Percentiles rank a stretch among this genome's conserved stretches.
These are phyloP conservation scores for Insectozyma bohioensis DNA, from an alignment of 1,139 yeast species.

Conservation along the genomic window DNA sequence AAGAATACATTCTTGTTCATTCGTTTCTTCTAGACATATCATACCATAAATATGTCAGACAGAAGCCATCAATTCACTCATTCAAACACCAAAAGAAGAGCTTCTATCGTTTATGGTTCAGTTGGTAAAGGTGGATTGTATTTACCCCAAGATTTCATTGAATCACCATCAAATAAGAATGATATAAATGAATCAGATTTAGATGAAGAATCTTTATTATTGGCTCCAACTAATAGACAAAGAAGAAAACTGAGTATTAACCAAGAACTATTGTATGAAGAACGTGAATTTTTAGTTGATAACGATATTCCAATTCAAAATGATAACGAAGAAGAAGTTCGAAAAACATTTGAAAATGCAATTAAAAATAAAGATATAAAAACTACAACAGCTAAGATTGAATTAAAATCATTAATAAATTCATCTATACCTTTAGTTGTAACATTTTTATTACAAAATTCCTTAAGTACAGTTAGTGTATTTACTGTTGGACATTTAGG, in stretches of 20 bases:
- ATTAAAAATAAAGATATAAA: slow-evolving; percentile 26
- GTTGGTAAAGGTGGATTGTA: slow-evolving; percentile 54
- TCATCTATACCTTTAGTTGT: slow-evolving; percentile 53
- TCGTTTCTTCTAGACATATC: too few relatives aligned
- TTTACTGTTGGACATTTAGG: slow-evolving; percentile 61
- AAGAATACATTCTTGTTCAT: too few relatives aligned
- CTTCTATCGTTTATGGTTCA: slow-evolving; percentile 54
- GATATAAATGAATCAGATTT: slow-evolving; percentile 11
- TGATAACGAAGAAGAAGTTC: slow-evolving; percentile 29
- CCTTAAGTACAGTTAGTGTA: slow-evolving; percentile 57
- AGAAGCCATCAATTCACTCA: slow-evolving; percentile 45
- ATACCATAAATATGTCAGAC: too few relatives aligned
- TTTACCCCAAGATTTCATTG: slow-evolving; percentile 50
- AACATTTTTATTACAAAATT: slow-evolving; percentile 55
- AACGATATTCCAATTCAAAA: slow-evolving; percentile 23
- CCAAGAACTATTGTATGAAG: slow-evolving; percentile 32
- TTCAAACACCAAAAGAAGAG: slow-evolving; percentile 49
- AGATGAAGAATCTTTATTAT: slow-evolving; percentile 17
- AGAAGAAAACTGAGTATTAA: slow-evolving; percentile 6
- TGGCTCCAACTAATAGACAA: slow-evolving; percentile 8
- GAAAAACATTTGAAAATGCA: slow-evolving; percentile 39
- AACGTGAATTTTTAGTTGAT: slow-evolving; percentile 35
- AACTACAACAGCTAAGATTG: slow-evolving; percentile 29
- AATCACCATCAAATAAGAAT: slow-evolving; percentile 10
- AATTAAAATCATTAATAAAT: slow-evolving; percentile 37